A percentile compares a stretch with the other conserved stretches of the same genome.
Conservation (phyloP, 768 basidiomycete species). For the Suillus brevipes region DNA sequence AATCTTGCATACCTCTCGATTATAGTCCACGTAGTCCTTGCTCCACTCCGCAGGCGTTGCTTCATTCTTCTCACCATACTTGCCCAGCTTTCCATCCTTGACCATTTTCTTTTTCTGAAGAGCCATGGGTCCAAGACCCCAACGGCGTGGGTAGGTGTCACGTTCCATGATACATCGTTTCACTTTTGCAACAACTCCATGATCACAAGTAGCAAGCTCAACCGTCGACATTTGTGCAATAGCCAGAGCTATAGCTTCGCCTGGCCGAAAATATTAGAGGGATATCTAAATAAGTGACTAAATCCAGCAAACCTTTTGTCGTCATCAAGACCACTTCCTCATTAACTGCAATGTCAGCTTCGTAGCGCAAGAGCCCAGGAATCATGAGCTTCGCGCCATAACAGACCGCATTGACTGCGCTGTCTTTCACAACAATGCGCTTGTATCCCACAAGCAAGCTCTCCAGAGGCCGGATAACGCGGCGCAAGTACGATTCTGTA, state of each 20-base stretch:
- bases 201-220: slow-evolving; percentile 96
- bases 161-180: slow-evolving; percentile 99
- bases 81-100: slow-evolving; percentile 96
- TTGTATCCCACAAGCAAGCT: slow-evolving; percentile 94
- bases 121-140: slow-evolving; percentile 98
- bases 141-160: slow-evolving; percentile 95
- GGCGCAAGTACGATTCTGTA: slow-evolving; percentile 91
- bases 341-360: slow-evolving; percentile 89
- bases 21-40: slow-evolving; percentile 92
- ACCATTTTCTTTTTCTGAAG: slow-evolving; percentile 98
- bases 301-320: slow-evolving; percentile 73
- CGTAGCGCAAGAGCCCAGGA: slow-evolving; percentile 94
- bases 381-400: slow-evolving; percentile 99
- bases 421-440: slow-evolving; percentile 98
- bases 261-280: slow-evolving; percentile 35
- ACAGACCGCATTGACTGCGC: slow-evolving; percentile 98
- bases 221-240: slow-evolving; percentile 99
- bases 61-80: slow-evolving; percentile 87
- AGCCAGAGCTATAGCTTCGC: slow-evolving; percentile 92
- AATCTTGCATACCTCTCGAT: slow-evolving; percentile 53
- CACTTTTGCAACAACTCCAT: slow-evolving; percentile 98
- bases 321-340: slow-evolving; percentile 99
- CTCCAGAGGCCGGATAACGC: slow-evolving; percentile 93
- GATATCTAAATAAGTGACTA: not conserved
- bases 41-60: slow-evolving; percentile 91